These are phyloP conservation scores for Tetrapisispora namnaoensis DNA, from an alignment of 805 yeast species.

Conservation along the genomic window DNA sequence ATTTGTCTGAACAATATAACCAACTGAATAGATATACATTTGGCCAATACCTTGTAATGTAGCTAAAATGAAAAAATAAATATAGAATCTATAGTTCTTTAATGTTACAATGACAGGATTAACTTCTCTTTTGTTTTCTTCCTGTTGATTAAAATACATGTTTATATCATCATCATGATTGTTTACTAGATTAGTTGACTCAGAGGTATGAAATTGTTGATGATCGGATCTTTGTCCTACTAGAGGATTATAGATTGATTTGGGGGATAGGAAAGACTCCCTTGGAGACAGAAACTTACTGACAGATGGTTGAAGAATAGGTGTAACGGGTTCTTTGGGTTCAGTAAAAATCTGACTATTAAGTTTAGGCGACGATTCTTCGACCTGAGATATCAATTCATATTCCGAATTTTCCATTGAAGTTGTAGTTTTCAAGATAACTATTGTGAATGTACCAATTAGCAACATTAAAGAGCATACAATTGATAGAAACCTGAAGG, in stretches of 20 bases:
- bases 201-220: neutral
- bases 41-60: conserved; percentile 57
- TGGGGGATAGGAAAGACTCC: neutral
- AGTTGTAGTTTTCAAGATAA: neutral
- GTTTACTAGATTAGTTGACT: neutral
- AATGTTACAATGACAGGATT: neutral
- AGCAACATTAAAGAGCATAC: conserved; percentile 35
- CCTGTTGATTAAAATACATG: neutral
- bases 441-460: conserved; percentile 21
- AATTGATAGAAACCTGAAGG: conserved; percentile 45
- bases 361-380: neutral
- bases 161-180: neutral
- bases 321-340: neutral
- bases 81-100: conserved; percentile 32
- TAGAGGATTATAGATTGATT: neutral
- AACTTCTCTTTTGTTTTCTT: neutral
- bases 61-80: conserved; percentile 47
- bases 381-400: neutral
- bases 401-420: neutral
- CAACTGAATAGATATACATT: conserved; percentile 63
- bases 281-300: neutral
- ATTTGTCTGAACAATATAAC: conserved; percentile 53
- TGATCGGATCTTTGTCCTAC: neutral
- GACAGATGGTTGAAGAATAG: neutral
- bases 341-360: neutral